Evolutionary conservation across 2,329 filamentous ascomycete species (phyloP).

Genomic region (Ophiocordyceps camponoti-leonardi): DNA sequence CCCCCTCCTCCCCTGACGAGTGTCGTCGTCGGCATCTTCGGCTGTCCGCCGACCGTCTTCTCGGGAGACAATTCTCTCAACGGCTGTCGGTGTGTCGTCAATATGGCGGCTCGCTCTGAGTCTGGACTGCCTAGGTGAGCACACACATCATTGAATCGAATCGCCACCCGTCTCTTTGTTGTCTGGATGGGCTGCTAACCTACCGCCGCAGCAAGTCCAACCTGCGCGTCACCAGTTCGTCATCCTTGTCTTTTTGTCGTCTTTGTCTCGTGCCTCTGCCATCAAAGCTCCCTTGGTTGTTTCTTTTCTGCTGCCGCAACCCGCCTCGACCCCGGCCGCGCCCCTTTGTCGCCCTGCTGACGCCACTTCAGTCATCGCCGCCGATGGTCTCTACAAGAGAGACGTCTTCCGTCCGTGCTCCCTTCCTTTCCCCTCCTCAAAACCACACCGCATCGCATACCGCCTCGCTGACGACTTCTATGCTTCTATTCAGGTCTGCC

Average conservation of each 20-base stretch:
- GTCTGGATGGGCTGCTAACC: constrained; percentile 11
- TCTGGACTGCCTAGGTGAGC: constrained; percentile 19
- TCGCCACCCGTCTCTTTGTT: not conserved
- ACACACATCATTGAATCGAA: constrained; percentile 1
- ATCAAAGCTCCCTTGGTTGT: constrained; percentile 1
- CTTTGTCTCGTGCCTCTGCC: not conserved
- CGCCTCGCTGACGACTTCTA: constrained; percentile 10
- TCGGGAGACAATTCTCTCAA: constrained; percentile 1
- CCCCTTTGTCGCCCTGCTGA: constrained; percentile 15
- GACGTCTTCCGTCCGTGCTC: constrained; percentile 88
- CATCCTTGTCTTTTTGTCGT: not conserved
- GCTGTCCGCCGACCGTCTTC: constrained; percentile 6
- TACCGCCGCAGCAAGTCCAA: constrained; percentile 51
- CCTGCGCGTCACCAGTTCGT: constrained; percentile 80
- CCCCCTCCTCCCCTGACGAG: not conserved
- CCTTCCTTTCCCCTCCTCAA: not conserved
- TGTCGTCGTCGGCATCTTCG: constrained; percentile 1
- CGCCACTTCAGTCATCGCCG: constrained; percentile 67
- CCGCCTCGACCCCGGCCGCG: not conserved
- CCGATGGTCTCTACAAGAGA: constrained; percentile 95
- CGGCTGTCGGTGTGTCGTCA: not conserved
- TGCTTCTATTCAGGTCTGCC: constrained; percentile 60
- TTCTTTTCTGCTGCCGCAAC: too few relatives aligned
- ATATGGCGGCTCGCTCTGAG: constrained; percentile 17
- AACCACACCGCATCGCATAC: not conserved